Percentiles rank a stretch among this genome's conserved stretches.
Conservation (phyloP, 2,329 filamentous ascomycete species). For the Nemania sp. region DNA sequence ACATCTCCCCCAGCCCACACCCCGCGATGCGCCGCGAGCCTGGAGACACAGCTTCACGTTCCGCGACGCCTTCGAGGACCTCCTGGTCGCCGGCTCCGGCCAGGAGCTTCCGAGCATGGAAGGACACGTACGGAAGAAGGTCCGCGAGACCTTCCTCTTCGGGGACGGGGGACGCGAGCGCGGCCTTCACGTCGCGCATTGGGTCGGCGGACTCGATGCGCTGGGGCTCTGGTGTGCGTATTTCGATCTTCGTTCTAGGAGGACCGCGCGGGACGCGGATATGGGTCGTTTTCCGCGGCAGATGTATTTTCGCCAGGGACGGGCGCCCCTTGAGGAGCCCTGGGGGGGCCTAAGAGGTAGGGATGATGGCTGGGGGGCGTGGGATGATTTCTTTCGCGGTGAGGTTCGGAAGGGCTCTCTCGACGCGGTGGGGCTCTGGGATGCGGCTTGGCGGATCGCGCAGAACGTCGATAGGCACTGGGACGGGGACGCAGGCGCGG, state of each 20-base stretch:
- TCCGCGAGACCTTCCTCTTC: background rate
- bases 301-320: background rate
- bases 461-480: too few species aligned
- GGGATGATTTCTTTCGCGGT: too few species aligned
- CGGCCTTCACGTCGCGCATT: conserved; percentile 48
- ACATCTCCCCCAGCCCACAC: conserved; percentile 52
- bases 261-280: conserved; percentile 1
- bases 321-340: background rate
- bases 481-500: too few species aligned
- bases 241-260: conserved; percentile 31
- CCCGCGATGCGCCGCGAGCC: conserved; percentile 45
- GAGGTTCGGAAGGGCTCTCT: too few species aligned
- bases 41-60: conserved; percentile 51
- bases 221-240: conserved; percentile 46
- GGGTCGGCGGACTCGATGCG: conserved; percentile 46
- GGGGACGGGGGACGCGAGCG: background rate
- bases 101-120: conserved; percentile 48
- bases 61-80: conserved; percentile 62
- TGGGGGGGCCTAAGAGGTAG: too few species aligned
- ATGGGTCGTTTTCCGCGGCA: too few species aligned
- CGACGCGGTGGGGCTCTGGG: too few species aligned
- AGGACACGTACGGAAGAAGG: conserved; percentile 25
- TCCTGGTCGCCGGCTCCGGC: conserved; percentile 53
- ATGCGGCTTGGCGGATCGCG: too few species aligned
- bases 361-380: too few species aligned